These are phyloP conservation scores for Malassezia restricta DNA, from an alignment of 1,284 basidiomycete genomes.

Conservation along the genomic window DNA sequence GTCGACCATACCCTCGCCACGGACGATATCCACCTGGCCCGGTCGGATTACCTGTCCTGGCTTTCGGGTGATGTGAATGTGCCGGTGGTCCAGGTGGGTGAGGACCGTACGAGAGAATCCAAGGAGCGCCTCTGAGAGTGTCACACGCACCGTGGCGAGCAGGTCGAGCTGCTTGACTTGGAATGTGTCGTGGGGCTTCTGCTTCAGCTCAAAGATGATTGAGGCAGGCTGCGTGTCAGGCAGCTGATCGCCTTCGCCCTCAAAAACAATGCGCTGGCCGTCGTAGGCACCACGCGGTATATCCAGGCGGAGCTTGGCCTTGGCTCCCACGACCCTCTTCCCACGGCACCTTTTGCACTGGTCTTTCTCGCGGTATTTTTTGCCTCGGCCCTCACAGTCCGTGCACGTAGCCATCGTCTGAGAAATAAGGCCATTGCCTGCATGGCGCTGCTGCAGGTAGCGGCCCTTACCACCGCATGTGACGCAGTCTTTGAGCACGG, in stretches of 20 bases:
- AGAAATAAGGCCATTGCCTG: constrained; percentile 46
- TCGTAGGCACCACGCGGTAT: constrained; percentile 80
- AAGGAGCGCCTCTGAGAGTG: constrained; percentile 28
- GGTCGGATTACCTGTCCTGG: constrained; percentile 27
- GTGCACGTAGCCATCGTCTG: constrained; percentile 55
- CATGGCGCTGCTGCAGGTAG: constrained; percentile 51
- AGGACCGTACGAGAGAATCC: constrained; percentile 39
- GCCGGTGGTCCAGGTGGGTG: constrained; percentile 40
- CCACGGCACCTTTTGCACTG: constrained; percentile 95
- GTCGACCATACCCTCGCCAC: constrained; percentile 35
- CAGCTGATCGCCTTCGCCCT: constrained; percentile 65
- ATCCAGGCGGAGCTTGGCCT: constrained; percentile 53
- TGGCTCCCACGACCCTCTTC: constrained; percentile 67
- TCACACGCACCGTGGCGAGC: constrained; percentile 54
- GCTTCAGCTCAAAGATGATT: constrained; percentile 69
- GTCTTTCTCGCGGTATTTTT: constrained; percentile 75
- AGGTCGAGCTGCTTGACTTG: constrained; percentile 67
- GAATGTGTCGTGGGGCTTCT: constrained; percentile 62
- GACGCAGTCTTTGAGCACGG: constrained; percentile 67
- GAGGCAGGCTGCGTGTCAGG: constrained; percentile 32
- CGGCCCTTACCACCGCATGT: constrained; percentile 74
- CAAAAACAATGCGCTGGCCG: constrained; percentile 70
- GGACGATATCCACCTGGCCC: constrained; percentile 29
- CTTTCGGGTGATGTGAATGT: constrained; percentile 21
- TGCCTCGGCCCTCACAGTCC: constrained; percentile 68